A percentile compares a stretch with the other conserved stretches of the same genome.
These are phyloP conservation scores for Rhizodiscina lignyota DNA, from an alignment of 495 filamentous ascomycete species.

Conservation along the genomic window DNA sequence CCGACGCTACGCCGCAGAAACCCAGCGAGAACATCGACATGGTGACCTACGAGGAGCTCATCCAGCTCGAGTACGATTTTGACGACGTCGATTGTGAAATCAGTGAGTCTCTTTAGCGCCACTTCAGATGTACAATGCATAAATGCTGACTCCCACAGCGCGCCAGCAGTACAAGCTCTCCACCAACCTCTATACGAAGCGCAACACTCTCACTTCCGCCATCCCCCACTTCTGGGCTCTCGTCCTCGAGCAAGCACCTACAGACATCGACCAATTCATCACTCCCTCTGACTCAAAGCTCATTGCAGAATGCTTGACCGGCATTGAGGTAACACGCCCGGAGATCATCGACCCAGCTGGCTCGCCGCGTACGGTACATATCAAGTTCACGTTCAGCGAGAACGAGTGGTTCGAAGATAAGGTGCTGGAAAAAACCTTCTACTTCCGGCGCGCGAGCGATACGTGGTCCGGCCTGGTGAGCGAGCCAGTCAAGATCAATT, in stretches of 20 bases:
- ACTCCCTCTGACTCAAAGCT: conserved; percentile 56
- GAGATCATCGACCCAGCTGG: conserved; percentile 43
- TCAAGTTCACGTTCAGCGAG: conserved; percentile 42
- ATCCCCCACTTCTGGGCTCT: conserved; percentile 81
- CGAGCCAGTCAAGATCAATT: conserved; percentile 72
- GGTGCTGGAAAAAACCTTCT: conserved; percentile 78
- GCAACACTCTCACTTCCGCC: conserved; percentile 44
- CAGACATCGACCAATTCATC: conserved; percentile 71
- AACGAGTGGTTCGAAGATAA: conserved; percentile 64
- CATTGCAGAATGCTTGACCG: conserved; percentile 42
- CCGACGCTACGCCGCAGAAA: not conserved
- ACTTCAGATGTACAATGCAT: not conserved
- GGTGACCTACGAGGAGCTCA: conserved; percentile 18
- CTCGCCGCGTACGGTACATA: conserved; percentile 46
- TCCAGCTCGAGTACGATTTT: conserved; percentile 33
- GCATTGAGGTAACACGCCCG: conserved; percentile 54
- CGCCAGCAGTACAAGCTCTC: conserved; percentile 33
- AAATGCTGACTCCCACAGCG: conserved; percentile 24
- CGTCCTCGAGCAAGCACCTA: conserved; percentile 68
- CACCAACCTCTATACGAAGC: conserved; percentile 51
- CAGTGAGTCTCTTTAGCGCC: conserved; percentile 28
- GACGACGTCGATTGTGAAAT: conserved; percentile 53
- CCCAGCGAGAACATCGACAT: not conserved
- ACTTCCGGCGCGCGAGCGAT: conserved; percentile 48
- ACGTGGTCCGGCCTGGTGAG: conserved; percentile 59